These are phyloP conservation scores for Saccharomyces hybrid DNA, from an alignment of 1,139 yeast species.

Conservation along the genomic window DNA sequence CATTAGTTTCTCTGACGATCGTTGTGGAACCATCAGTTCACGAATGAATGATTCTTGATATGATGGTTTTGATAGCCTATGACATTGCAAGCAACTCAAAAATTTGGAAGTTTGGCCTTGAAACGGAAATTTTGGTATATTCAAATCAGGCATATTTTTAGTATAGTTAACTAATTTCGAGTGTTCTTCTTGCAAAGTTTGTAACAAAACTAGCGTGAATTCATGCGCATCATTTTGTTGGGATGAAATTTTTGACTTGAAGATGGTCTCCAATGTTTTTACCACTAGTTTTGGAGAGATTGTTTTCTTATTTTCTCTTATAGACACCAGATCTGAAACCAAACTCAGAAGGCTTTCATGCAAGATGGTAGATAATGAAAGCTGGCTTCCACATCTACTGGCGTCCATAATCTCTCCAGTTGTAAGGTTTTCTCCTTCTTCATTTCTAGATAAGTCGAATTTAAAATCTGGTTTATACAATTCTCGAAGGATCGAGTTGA, in stretches of 20 bases:
- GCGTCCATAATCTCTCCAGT: neutral
- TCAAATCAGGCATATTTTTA: slow-evolving; percentile 6
- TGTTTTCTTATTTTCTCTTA: slow-evolving; percentile 46
- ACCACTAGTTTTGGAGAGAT: slow-evolving; percentile 75
- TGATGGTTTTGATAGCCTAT: slow-evolving; percentile 43
- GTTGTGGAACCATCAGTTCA: slow-evolving; percentile 70
- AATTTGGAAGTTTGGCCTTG: slow-evolving; percentile 59
- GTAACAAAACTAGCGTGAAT: slow-evolving; percentile 68
- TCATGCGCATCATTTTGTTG: slow-evolving; percentile 96
- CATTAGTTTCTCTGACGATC: slow-evolving; percentile 41
- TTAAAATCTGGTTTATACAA: neutral
- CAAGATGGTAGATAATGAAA: neutral
- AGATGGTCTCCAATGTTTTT: slow-evolving; percentile 66
- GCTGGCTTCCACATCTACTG: neutral
- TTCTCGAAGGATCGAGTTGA: slow-evolving; percentile 24
- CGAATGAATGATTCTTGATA: slow-evolving; percentile 61
- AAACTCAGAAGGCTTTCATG: slow-evolving; percentile 9
- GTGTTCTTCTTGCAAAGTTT: slow-evolving; percentile 67
- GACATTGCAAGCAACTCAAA: slow-evolving; percentile 61
- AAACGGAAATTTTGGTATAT: slow-evolving; percentile 62
- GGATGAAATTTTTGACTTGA: slow-evolving; percentile 66
- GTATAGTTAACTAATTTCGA: slow-evolving; percentile 22
- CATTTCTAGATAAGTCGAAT: neutral
- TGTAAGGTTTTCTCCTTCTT: neutral
- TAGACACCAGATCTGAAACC: slow-evolving; percentile 45